These are phyloP conservation scores for Kuraishia cidri DNA, from an alignment of 805 yeast species.

Conservation along the genomic window DNA sequence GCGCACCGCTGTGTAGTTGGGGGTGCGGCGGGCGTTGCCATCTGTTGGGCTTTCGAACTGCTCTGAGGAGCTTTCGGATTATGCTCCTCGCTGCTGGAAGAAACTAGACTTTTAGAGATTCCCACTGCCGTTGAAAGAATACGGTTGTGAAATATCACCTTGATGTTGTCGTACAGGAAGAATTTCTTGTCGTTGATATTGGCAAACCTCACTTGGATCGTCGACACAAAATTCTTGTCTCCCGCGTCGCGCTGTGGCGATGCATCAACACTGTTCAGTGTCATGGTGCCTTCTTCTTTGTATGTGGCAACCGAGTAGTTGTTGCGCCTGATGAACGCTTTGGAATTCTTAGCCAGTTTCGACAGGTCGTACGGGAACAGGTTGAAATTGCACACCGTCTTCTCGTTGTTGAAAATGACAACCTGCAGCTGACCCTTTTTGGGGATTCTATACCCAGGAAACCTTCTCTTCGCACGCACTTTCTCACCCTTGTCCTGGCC, in stretches of 20 bases:
- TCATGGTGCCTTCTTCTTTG: too few relatives aligned
- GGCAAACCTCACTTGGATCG: conserved; percentile 17
- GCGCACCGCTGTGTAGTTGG: too few relatives aligned
- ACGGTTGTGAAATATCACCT: conserved; percentile 16
- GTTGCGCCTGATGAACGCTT: conserved; percentile 16
- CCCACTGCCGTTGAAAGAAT: neutral
- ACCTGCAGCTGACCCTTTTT: conserved; percentile 17
- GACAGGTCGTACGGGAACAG: conserved; percentile 16
- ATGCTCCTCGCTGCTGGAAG: too few relatives aligned
- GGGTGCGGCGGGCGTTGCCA: too few relatives aligned
- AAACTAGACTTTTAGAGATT: too few relatives aligned
- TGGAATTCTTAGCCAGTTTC: conserved; percentile 12
- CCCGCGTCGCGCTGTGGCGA: neutral
- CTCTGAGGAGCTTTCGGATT: too few relatives aligned
- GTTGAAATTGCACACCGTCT: conserved; percentile 13
- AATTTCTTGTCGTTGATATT: conserved; percentile 13
- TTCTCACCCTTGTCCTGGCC: neutral
- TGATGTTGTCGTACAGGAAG: conserved; percentile 19
- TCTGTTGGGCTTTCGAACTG: too few relatives aligned
- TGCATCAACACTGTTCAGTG: neutral
- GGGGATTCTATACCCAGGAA: conserved; percentile 19
- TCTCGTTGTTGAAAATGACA: conserved; percentile 19
- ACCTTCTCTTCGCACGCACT: conserved; percentile 9
- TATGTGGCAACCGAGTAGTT: conserved; percentile 10
- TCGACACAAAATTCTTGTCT: conserved; percentile 9